phyloP scores from a whole-genome alignment of 768 basidiomycete genomes.

The Pleurotus pulmonarius region DNA sequence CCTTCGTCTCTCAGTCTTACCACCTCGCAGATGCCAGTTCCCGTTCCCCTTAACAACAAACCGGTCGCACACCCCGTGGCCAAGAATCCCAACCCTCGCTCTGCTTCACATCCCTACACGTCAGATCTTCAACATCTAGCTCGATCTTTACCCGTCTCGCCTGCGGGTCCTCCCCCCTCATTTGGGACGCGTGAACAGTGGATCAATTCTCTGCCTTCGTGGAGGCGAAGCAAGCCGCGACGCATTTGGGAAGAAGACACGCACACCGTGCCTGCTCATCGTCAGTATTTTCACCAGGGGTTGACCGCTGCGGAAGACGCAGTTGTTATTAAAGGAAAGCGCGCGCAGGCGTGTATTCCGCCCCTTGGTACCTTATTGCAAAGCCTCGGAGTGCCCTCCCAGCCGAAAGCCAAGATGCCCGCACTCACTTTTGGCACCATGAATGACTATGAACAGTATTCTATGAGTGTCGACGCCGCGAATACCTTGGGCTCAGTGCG shows the following conservation, averaged over 20 bases:
- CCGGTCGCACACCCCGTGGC: conserved; percentile 59
- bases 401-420: conserved; percentile 8
- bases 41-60: conserved; percentile 62
- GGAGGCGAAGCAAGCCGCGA: conserved; percentile 66
- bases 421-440: conserved; percentile 2
- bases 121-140: conserved; percentile 45
- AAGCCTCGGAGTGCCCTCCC: conserved; percentile 15
- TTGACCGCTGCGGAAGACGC: conserved; percentile 77
- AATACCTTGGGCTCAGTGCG: background rate
- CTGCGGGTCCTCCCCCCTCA: conserved; percentile 59
- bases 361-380: conserved; percentile 45
- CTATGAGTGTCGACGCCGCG: background rate
- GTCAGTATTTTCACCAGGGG: conserved; percentile 55
- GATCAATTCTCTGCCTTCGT: conserved; percentile 67
- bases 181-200: conserved; percentile 69
- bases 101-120: conserved; percentile 39
- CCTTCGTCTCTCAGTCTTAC: conserved; percentile 37
- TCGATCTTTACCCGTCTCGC: conserved; percentile 56
- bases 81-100: conserved; percentile 43
- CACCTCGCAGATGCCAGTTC: conserved; percentile 80
- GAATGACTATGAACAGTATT: background rate
- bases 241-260: conserved; percentile 62
- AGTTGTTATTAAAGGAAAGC: conserved; percentile 80
- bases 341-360: conserved; percentile 83
- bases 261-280: conserved; percentile 19